Conservation (phyloP, 1,139 yeast genomes). For the Debaryomyces robertsiae region DNA sequence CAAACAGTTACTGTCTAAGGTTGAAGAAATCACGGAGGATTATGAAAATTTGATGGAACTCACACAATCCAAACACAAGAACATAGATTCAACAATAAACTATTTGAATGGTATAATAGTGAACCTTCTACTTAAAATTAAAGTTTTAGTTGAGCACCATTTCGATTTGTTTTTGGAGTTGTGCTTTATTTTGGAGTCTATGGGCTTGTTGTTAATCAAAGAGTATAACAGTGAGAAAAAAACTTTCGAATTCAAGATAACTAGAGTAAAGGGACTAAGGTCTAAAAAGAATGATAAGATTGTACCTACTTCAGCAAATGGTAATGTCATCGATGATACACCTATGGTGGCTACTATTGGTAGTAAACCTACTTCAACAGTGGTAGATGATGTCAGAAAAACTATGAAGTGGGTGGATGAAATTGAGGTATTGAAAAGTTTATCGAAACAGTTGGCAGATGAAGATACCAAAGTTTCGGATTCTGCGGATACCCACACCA, state of each 20-base stretch:
- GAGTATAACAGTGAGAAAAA: conserved; percentile 30
- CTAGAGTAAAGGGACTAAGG: conserved; percentile 71
- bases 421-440: conserved; percentile 18
- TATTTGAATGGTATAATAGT: conserved; percentile 29
- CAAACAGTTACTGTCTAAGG: conserved; percentile 34
- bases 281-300: conserved; percentile 33
- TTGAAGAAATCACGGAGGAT: conserved; percentile 48
- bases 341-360: conserved; percentile 1
- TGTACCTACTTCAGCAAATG: conserved; percentile 24
- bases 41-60: conserved; percentile 53
- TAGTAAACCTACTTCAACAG: conserved; percentile 31
- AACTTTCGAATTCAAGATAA: conserved; percentile 44
- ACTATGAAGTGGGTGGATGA: conserved; percentile 34
- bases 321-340: conserved; percentile 18
- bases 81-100: conserved; percentile 29
- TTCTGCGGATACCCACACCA: conserved; percentile 18
- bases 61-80: conserved; percentile 33
- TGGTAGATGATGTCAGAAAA: conserved; percentile 30
- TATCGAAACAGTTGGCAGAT: background rate
- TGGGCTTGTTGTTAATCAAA: conserved; percentile 68
- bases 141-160: conserved; percentile 23
- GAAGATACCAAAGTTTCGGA: conserved; percentile 13
- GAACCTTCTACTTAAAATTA: conserved; percentile 24
- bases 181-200: conserved; percentile 68
- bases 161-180: conserved; percentile 44